A percentile compares a stretch with the other conserved stretches of the same genome.
phyloP scores from a whole-genome alignment of 805 yeast genomes.

The Yarrowia yakushimensis region DNA sequence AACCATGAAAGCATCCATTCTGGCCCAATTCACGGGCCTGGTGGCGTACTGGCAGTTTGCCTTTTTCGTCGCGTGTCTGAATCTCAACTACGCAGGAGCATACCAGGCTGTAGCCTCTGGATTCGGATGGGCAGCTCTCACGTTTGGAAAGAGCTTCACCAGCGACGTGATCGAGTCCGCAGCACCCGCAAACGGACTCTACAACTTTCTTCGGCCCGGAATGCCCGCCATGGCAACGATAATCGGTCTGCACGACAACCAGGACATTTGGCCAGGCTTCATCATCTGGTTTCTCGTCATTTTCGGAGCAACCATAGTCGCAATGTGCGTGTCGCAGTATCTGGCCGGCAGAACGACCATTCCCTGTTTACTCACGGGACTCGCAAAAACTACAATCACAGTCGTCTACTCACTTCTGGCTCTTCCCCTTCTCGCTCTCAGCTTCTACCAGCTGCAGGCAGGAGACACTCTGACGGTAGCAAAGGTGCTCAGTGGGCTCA shows the following conservation, averaged over 20 bases:
- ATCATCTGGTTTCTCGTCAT: slow-evolving; percentile 36
- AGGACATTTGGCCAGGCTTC: slow-evolving; percentile 39
- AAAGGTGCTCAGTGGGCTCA: slow-evolving; percentile 35
- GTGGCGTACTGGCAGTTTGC: slow-evolving; percentile 57
- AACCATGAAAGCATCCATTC: slow-evolving; percentile 33
- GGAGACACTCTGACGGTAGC: slow-evolving; percentile 34
- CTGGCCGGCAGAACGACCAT: background rate
- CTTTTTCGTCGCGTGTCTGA: slow-evolving; percentile 50
- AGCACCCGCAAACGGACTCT: slow-evolving; percentile 21
- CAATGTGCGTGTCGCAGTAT: slow-evolving; percentile 22
- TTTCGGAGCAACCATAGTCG: slow-evolving; percentile 32
- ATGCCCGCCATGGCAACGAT: slow-evolving; percentile 30
- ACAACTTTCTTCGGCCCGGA: slow-evolving; percentile 30
- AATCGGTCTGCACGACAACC: slow-evolving; percentile 31
- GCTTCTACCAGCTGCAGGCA: slow-evolving; percentile 28
- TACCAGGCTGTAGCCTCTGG: slow-evolving; percentile 53
- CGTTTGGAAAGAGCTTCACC: slow-evolving; percentile 36
- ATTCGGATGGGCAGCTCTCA: slow-evolving; percentile 55
- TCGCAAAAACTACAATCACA: slow-evolving; percentile 21
- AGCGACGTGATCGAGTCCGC: slow-evolving; percentile 25
- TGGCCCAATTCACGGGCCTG: slow-evolving; percentile 40
- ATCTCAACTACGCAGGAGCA: slow-evolving; percentile 59
- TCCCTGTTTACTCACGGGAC: slow-evolving; percentile 27
- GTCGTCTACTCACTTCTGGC: slow-evolving; percentile 26
- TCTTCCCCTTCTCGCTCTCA: slow-evolving; percentile 26